Evolutionary conservation across 306 rosid genomes (phyloP).

Genomic region (Cicer yamashitae): DNA sequence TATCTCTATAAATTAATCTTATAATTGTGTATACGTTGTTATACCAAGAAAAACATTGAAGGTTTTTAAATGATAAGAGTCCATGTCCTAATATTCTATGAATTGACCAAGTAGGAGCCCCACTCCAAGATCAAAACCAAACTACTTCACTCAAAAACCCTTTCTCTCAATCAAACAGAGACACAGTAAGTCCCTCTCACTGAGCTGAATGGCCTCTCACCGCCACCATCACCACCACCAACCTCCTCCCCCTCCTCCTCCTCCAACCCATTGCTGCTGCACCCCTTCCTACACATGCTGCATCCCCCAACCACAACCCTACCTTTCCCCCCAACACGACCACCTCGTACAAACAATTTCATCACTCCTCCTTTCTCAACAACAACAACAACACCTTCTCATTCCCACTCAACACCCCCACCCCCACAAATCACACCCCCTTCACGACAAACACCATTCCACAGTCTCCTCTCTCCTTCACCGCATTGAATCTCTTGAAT

Average conservation of each 20-base stretch:
- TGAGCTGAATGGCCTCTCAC: conserved; percentile 66
- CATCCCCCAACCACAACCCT: conserved; percentile 41
- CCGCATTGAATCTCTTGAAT: conserved; percentile 88
- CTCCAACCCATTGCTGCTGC: conserved; percentile 50
- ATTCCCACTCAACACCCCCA: conserved; percentile 33
- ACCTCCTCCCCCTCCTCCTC: conserved; percentile 37
- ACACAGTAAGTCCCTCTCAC: not conserved
- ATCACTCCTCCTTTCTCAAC: conserved; percentile 52
- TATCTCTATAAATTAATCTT: too few species aligned
- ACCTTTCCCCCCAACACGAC: conserved; percentile 43
- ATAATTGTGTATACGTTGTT: too few species aligned
- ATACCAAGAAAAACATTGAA: not conserved
- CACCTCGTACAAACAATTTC: conserved; percentile 64
- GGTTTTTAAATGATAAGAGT: not conserved
- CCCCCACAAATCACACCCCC: conserved; percentile 38
- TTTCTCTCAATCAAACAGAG: not conserved
- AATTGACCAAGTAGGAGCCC: not conserved
- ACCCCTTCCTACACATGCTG: conserved; percentile 43
- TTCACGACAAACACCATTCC: conserved; percentile 45
- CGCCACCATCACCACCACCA: conserved; percentile 39
- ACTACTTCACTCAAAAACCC: not conserved
- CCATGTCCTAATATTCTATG: conserved; percentile 14
- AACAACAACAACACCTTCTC: conserved; percentile 24
- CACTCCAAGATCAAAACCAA: not conserved
- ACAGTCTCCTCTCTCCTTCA: conserved; percentile 60